Percentiles rank a stretch among this genome's conserved stretches.
phyloP scores from a whole-genome alignment of 2,329 filamentous ascomycete genomes.

The Ophiostoma piceae region DNA sequence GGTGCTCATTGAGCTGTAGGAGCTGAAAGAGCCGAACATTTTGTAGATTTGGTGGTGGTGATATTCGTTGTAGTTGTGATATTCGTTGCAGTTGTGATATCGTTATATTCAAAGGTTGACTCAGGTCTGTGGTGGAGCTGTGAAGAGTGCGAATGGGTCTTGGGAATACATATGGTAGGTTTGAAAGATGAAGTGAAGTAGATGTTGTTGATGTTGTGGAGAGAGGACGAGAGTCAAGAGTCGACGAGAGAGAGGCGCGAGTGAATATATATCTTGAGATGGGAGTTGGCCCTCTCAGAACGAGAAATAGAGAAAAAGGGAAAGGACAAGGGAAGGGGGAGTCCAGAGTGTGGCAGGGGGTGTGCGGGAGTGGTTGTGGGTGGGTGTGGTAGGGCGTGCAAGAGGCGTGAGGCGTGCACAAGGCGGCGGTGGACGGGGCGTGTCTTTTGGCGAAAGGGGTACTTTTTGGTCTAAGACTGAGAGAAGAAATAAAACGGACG shows the following conservation, averaged over 20 bases:
- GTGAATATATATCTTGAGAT: conserved; percentile 16
- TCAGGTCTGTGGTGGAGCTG: conserved; percentile 15
- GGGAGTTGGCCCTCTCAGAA: background rate
- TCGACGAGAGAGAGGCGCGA: background rate
- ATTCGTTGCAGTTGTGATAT: no score
- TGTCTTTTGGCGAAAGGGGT: background rate
- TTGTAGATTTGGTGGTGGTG: conserved; percentile 25
- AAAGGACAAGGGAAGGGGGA: conserved; percentile 13
- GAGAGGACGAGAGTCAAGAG: background rate
- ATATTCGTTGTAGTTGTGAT: background rate
- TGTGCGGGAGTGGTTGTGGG: background rate
- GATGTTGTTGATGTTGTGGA: conserved; percentile 9
- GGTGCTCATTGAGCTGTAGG: conserved; percentile 47
- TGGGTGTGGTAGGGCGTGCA: background rate
- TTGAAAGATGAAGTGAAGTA: background rate
- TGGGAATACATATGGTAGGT: conserved; percentile 14
- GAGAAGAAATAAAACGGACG: background rate
- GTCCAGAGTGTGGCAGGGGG: conserved; percentile 7
- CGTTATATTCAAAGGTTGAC: no score
- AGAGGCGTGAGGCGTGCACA: background rate
- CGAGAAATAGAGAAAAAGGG: background rate
- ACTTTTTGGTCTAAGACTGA: background rate
- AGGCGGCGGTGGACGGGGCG: background rate
- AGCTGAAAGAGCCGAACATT: conserved; percentile 49
- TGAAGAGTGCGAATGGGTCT: conserved; percentile 13